phyloP scores from a whole-genome alignment of 176 grass and related monocot species.

The Aegilops speltoides region DNA sequence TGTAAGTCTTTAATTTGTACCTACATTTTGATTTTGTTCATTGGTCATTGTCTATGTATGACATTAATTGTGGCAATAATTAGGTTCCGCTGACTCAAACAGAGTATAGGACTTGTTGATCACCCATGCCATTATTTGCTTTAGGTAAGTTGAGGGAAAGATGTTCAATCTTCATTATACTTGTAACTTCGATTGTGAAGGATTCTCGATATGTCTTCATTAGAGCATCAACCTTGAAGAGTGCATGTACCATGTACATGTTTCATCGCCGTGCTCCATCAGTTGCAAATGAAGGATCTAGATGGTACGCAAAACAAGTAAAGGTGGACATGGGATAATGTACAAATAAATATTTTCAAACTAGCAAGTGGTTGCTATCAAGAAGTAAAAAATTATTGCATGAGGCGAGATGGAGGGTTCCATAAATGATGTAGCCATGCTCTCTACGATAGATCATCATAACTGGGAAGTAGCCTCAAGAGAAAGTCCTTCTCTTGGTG shows the following conservation, averaged over 20 bases:
- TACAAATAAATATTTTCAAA: neutral
- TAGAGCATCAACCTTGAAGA: too few relatives aligned
- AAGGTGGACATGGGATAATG: neutral
- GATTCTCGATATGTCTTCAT: too few relatives aligned
- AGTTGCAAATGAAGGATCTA: too few relatives aligned
- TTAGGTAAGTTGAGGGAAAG: too few relatives aligned
- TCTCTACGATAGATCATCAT: neutral
- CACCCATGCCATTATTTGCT: too few relatives aligned
- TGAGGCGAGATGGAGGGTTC: neutral
- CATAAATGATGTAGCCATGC: neutral
- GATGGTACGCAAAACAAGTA: neutral
- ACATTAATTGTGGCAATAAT: too few relatives aligned
- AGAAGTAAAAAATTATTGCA: neutral
- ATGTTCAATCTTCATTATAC: too few relatives aligned
- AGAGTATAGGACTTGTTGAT: too few relatives aligned
- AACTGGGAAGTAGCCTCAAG: neutral
- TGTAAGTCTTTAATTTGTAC: neutral
- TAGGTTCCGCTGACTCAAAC: too few relatives aligned
- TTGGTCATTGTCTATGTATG: neutral
- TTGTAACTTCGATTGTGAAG: too few relatives aligned
- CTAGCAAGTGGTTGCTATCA: neutral
- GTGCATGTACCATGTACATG: too few relatives aligned
- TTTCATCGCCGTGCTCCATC: too few relatives aligned
- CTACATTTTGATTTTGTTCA: neutral
- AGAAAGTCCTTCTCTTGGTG: neutral